Base-by-base conservation (phyloP, 805 yeast species). In the Kazachstania psychrophila region DNA sequence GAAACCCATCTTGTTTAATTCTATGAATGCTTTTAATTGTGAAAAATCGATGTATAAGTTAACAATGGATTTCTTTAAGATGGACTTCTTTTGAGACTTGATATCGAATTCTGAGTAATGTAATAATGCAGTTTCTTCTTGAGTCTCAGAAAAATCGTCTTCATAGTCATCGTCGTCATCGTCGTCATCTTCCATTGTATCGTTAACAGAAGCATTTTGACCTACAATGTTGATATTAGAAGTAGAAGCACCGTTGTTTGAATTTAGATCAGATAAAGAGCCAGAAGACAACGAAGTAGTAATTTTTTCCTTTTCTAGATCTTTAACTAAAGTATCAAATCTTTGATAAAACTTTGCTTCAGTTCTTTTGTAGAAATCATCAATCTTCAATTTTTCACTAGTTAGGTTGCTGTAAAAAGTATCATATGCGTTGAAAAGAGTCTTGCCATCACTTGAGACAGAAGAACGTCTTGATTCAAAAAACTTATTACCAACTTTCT, bases 1-100 rank as follows among this genome's bases (percentile, higher is more conserved):
- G 57, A 89, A 83, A 0, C 96, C 97, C 28, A 88, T 79, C 47
- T 72, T 72, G 63, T 89, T 89, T 46, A 89, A 68, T 52, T 87
- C 95, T 37, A 82, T 71, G 58, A 68, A 89, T 1, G 95, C 81
- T 52, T 82, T 78, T 46, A 89, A 68, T 59, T 89, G 96, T 14
- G 85, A 78, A 25, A 88, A 63, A 19, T 76, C 69, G 15, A 86
- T 86, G 61, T 75, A 88, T 31, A 78, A 57, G 22, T 76, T 68
- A 19, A 73, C 68, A 10, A 80, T 63, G 29, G 82, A 65, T 49
- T 77, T 77, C 58, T 79, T 81, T 47, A 82, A 65, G n/a, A 84
- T 73, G 43, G 84, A 75, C 42, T 72, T 63, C 45, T 66, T 67
- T 60, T 76, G 78, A 25, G 62, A 52, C 31, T 69, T 69, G 31